A percentile compares a stretch with the other conserved stretches of the same genome.
phyloP scores from a whole-genome alignment of 2,329 filamentous ascomycete species.

The Drechmeria coniospora region DNA sequence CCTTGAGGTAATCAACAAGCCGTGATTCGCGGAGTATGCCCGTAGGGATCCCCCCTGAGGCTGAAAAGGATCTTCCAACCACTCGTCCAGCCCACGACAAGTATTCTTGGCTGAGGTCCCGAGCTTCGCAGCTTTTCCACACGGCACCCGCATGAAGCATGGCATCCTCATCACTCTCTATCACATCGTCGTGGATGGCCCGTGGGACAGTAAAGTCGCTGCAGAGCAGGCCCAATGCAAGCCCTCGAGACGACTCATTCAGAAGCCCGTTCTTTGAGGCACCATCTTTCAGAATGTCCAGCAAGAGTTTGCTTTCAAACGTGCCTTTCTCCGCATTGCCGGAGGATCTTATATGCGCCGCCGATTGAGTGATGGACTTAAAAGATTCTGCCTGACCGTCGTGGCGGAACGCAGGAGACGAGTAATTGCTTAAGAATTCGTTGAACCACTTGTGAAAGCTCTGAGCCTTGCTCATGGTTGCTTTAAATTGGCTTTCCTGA shows the following conservation, averaged over 20 bases:
- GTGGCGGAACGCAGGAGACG: constrained; percentile 34
- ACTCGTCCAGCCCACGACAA: constrained; percentile 74
- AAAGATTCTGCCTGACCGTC: constrained; percentile 40
- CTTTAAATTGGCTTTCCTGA: constrained; percentile 67
- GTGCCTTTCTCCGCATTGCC: constrained; percentile 56
- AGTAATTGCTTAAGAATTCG: constrained; percentile 49
- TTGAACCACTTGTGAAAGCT: constrained; percentile 68
- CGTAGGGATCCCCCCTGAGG: constrained; percentile 51
- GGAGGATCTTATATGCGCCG: constrained; percentile 48
- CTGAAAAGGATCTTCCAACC: constrained; percentile 68
- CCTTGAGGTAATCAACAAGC: constrained; percentile 32
- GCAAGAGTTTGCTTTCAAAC: constrained; percentile 63
- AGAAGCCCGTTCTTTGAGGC: constrained; percentile 47
- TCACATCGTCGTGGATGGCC: constrained; percentile 40
- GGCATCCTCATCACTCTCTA: constrained; percentile 52
- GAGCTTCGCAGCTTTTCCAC: constrained; percentile 60
- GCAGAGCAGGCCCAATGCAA: constrained; percentile 61
- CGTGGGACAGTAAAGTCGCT: constrained; percentile 49
- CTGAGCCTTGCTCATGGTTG: constrained; percentile 61
- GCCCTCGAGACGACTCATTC: constrained; percentile 50
- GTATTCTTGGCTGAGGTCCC: constrained; percentile 50
- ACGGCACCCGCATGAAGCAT: constrained; percentile 47
- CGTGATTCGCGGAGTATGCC: constrained; percentile 46
- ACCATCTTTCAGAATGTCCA: constrained; percentile 67
- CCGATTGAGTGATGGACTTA: constrained; percentile 50